These are phyloP conservation scores for Noccaea caerulescens DNA, from an alignment of 345 rosid species.

Conservation along the genomic window DNA sequence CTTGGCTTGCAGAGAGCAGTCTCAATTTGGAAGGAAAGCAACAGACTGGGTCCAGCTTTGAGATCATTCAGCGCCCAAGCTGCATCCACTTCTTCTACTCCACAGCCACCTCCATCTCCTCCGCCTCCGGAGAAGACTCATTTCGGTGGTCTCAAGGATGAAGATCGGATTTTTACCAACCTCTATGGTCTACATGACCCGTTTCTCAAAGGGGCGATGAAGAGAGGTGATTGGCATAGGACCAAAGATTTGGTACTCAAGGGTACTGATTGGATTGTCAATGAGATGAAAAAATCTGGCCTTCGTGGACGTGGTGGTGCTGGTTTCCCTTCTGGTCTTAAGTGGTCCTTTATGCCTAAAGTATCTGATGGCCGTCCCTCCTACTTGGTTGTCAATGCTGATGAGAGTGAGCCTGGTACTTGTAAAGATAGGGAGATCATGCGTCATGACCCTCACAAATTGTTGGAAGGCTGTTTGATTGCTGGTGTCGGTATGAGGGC, in stretches of 20 bases:
- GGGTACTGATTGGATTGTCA: slow-evolving; percentile 98
- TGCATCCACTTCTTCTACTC: slow-evolving; percentile 59
- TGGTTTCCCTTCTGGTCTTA: slow-evolving; percentile 96
- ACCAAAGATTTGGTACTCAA: slow-evolving; percentile 95
- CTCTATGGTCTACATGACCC: slow-evolving; percentile 91
- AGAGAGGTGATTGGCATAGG: slow-evolving; percentile 93
- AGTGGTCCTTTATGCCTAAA: slow-evolving; percentile 99
- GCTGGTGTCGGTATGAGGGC: slow-evolving; percentile 99
- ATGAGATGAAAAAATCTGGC: slow-evolving; percentile 91
- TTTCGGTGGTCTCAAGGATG: slow-evolving; percentile 94
- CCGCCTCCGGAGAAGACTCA: slow-evolving; percentile 98
- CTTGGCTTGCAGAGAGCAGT: slow-evolving; percentile 66
- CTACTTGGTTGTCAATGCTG: slow-evolving; percentile 95
- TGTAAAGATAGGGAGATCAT: slow-evolving; percentile 98
- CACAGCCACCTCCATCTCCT: slow-evolving; percentile 85
- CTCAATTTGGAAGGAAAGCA: slow-evolving; percentile 49
- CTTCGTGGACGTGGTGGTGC: slow-evolving; percentile 99
- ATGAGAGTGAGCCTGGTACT: slow-evolving; percentile 99
- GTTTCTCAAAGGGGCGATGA: slow-evolving; percentile 95
- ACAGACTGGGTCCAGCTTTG: slow-evolving; percentile 51
- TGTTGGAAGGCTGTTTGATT: slow-evolving; percentile 95
- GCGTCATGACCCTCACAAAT: slow-evolving; percentile 98
- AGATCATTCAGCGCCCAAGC: slow-evolving; percentile 82
- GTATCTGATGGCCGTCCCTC: slow-evolving; percentile 97
- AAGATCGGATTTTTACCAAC: slow-evolving; percentile 93